Percentiles rank a stretch among this genome's conserved stretches.
phyloP scores from a whole-genome alignment of 768 basidiomycete genomes.

The Coprinopsis cinerea region DNA sequence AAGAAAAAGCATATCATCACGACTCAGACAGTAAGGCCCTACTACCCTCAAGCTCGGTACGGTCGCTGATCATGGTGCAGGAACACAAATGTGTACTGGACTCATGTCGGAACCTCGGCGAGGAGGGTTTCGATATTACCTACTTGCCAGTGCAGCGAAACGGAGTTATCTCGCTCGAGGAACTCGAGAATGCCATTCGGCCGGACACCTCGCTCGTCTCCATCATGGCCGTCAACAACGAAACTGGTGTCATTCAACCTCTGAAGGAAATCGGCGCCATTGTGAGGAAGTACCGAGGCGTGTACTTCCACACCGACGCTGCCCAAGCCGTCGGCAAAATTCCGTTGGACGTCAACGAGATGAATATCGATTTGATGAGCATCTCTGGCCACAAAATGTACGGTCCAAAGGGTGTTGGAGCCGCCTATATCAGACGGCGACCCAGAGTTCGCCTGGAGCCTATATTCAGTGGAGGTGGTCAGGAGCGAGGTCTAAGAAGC shows the following conservation, averaged over 20 bases:
- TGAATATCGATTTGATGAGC: constrained; percentile 93
- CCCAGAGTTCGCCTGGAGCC: constrained; percentile 94
- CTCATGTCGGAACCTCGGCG: constrained; percentile 90
- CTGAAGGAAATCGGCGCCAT: constrained; percentile 91
- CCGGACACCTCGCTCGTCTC: constrained; percentile 93
- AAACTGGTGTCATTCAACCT: constrained; percentile 98
- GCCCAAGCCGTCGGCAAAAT: constrained; percentile 95
- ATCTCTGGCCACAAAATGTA: constrained; percentile 98
- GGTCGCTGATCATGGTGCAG: constrained; percentile 28
- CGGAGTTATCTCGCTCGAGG: constrained; percentile 73
- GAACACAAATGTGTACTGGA: constrained; percentile 99
- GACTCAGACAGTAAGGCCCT: constrained; percentile 67
- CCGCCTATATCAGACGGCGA: constrained; percentile 86
- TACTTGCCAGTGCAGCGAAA: constrained; percentile 92
- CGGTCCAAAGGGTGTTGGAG: constrained; percentile 95
- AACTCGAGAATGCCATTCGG: constrained; percentile 81
- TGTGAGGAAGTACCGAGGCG: constrained; percentile 78
- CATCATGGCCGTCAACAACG: constrained; percentile 99
- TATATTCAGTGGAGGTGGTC: constrained; percentile 91
- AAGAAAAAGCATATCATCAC: constrained; percentile 94
- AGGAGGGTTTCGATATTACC: constrained; percentile 96
- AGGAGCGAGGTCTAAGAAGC: constrained; percentile 91
- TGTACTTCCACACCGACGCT: constrained; percentile 96
- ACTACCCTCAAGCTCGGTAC: not conserved
- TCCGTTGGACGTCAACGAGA: constrained; percentile 86